phyloP scores from a whole-genome alignment of 176 grass and related monocot species.

The Typha latifolia region DNA sequence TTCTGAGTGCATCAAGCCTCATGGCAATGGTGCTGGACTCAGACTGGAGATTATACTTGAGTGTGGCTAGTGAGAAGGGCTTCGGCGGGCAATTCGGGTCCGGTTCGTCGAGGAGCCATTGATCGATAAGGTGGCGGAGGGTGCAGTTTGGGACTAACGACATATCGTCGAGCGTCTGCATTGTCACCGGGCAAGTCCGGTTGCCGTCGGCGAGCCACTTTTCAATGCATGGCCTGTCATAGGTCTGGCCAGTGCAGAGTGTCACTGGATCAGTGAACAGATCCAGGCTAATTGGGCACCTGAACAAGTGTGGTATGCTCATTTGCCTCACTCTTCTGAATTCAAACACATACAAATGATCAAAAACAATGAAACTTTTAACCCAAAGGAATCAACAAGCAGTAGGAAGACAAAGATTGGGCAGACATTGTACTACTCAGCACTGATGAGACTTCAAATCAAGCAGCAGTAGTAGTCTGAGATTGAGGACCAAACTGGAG shows the following conservation, averaged over 20 bases:
- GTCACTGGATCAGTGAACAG: constrained; percentile 86
- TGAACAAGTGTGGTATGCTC: constrained; percentile 88
- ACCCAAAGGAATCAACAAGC: not conserved
- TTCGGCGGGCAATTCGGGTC: not conserved
- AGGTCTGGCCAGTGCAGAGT: constrained; percentile 85
- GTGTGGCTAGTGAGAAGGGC: constrained; percentile 36
- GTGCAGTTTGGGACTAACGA: constrained; percentile 76
- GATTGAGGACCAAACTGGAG: no score
- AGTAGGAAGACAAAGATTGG: not conserved
- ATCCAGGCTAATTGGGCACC: constrained; percentile 94
- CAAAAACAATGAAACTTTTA: not conserved
- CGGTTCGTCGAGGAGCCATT: constrained; percentile 41
- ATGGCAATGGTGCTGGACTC: constrained; percentile 8
- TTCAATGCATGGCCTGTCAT: constrained; percentile 70
- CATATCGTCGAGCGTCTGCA: constrained; percentile 65
- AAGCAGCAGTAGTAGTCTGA: not conserved
- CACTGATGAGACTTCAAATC: not conserved
- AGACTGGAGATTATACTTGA: constrained; percentile 40
- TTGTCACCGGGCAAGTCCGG: constrained; percentile 91
- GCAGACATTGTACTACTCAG: not conserved
- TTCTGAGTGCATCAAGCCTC: constrained; percentile 31
- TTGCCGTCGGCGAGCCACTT: constrained; percentile 81
- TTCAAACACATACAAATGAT: constrained; percentile 6
- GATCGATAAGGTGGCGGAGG: constrained; percentile 75
- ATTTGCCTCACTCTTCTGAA: constrained; percentile 14